These are phyloP conservation scores for Microsporum canis DNA, from an alignment of 2,329 filamentous ascomycete genomes.

Conservation along the genomic window DNA sequence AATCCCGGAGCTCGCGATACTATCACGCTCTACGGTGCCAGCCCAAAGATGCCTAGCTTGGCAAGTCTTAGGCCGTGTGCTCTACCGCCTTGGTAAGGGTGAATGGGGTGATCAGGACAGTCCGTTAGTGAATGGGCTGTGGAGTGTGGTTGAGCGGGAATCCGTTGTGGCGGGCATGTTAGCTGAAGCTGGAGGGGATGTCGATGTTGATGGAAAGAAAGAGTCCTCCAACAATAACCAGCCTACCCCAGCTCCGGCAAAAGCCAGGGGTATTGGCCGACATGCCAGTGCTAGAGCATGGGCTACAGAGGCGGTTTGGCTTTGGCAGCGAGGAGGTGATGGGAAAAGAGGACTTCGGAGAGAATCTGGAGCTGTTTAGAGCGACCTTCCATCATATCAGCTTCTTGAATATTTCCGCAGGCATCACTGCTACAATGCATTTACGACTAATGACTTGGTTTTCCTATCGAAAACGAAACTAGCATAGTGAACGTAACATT, in stretches of 20 bases:
- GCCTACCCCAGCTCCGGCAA: neutral
- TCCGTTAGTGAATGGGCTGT: constrained; percentile 65
- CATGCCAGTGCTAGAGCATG: constrained; percentile 75
- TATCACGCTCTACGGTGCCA: constrained; percentile 70
- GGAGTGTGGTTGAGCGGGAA: constrained; percentile 66
- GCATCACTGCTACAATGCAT: neutral
- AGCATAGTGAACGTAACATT: neutral
- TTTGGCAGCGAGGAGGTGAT: constrained; percentile 63
- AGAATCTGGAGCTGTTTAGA: constrained; percentile 15
- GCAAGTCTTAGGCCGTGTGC: constrained; percentile 73
- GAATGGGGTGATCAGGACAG: constrained; percentile 53
- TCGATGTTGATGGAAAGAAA: constrained; percentile 32
- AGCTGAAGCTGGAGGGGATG: constrained; percentile 57
- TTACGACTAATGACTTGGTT: neutral
- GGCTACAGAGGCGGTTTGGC: constrained; percentile 80
- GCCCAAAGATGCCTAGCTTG: constrained; percentile 85
- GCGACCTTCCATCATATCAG: neutral
- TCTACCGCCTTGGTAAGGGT: constrained; percentile 71
- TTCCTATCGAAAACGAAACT: neutral
- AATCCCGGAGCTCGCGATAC: constrained; percentile 67
- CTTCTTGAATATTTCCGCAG: neutral
- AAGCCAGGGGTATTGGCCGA: constrained; percentile 29
- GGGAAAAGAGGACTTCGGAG: constrained; percentile 32
- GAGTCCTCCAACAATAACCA: neutral
- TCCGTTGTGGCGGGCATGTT: constrained; percentile 64